Conservation (phyloP, 176 grass and related monocot genomes). For the Ensete glaucum region DNA sequence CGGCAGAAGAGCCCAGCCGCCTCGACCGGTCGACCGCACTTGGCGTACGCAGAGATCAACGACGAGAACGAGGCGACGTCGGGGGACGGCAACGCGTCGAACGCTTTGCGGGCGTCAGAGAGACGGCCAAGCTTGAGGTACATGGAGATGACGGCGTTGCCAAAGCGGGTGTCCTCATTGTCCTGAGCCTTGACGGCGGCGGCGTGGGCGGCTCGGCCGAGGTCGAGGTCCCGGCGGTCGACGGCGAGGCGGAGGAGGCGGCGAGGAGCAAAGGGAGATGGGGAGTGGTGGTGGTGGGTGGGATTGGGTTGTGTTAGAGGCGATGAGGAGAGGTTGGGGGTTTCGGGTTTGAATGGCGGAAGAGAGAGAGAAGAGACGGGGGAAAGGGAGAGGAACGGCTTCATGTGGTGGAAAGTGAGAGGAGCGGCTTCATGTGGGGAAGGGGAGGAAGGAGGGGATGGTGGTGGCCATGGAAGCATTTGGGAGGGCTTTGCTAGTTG, state of each 20-base stretch:
- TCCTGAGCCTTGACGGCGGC: neutral
- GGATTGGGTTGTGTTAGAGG: neutral
- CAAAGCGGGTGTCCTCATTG: slow-evolving; percentile 14
- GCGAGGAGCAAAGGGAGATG: neutral
- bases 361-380: neutral
- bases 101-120: slow-evolving; percentile 24
- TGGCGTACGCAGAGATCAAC: slow-evolving; percentile 45
- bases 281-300: neutral
- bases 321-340: neutral
- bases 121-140: slow-evolving; percentile 41
- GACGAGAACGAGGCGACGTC: slow-evolving; percentile 45
- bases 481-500: neutral
- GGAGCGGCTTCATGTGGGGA: too few species aligned
- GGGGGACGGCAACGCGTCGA: slow-evolving; percentile 29
- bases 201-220: neutral
- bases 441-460: neutral
- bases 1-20: slow-evolving; percentile 21
- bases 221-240: slow-evolving; percentile 25
- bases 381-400: neutral
- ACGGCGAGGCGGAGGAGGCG: slow-evolving; percentile 38
- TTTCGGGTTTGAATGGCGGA: neutral
- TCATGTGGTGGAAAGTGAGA: too few species aligned
- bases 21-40: slow-evolving; percentile 9
- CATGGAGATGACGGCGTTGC: slow-evolving; percentile 39
- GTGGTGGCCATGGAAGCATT: neutral